These are phyloP conservation scores for Microsporum canis DNA, from an alignment of 2,329 filamentous ascomycete genomes.

Conservation along the genomic window DNA sequence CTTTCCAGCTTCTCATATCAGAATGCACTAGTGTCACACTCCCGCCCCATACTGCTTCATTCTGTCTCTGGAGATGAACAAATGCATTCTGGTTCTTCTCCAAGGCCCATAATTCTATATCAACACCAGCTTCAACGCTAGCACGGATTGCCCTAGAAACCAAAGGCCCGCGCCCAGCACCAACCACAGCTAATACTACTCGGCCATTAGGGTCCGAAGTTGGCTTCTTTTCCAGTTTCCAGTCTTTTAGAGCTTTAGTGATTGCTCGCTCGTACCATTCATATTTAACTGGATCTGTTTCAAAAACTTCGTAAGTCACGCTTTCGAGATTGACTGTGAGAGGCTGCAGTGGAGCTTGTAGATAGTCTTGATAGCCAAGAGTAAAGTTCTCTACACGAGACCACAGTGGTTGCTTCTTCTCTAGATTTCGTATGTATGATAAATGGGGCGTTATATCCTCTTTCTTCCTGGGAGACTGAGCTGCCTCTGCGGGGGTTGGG, in stretches of 20 bases:
- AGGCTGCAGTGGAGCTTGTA: constrained; percentile 89
- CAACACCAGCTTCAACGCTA: constrained; percentile 61
- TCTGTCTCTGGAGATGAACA: constrained; percentile 80
- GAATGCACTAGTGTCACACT: constrained; percentile 83
- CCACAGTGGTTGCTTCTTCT: constrained; percentile 62
- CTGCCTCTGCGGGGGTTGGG: constrained; percentile 60
- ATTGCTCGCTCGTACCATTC: constrained; percentile 86
- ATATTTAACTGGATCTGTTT: constrained; percentile 97
- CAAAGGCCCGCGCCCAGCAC: constrained; percentile 82
- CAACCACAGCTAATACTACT: constrained; percentile 82
- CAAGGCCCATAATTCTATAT: constrained; percentile 78
- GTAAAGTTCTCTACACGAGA: constrained; percentile 55
- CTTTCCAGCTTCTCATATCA: constrained; percentile 95
- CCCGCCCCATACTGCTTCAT: constrained; percentile 66
- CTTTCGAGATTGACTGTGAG: constrained; percentile 94
- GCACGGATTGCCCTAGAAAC: constrained; percentile 79
- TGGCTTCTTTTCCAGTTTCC: constrained; percentile 59
- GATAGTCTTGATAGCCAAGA: constrained; percentile 76
- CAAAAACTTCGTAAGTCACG: constrained; percentile 95
- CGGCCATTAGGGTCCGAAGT: constrained; percentile 59
- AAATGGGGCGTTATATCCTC: constrained; percentile 55
- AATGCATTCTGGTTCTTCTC: constrained; percentile 99
- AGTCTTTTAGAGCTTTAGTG: constrained; percentile 67
- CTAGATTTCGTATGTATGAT: constrained; percentile 72
- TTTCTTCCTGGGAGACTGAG: constrained; percentile 38